These are phyloP conservation scores for Paraphaeosphaeria sporulosa DNA, from an alignment of 2,329 filamentous ascomycete genomes.

Conservation along the genomic window DNA sequence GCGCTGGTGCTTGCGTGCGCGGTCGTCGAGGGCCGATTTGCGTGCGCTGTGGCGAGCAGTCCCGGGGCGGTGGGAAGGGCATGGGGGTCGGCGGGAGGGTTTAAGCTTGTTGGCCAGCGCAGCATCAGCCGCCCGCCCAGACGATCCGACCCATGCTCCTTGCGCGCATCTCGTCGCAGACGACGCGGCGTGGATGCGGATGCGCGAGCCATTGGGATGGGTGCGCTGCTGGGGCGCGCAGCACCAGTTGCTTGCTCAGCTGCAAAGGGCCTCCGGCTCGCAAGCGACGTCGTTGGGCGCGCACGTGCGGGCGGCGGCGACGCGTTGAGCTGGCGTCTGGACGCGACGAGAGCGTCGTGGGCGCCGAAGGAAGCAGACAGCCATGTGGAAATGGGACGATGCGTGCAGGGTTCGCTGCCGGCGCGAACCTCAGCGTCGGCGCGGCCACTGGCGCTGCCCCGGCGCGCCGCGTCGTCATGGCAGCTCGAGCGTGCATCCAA, in stretches of 20 bases:
- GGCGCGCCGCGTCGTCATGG: not conserved
- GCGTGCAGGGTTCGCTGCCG: not conserved
- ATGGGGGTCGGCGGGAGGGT: conserved; percentile 29
- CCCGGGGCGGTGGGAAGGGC: conserved; percentile 33
- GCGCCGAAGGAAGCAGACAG: not conserved
- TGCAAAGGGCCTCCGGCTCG: not conserved
- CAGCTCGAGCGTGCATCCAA: not conserved
- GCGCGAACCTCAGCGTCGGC: conserved; percentile 3
- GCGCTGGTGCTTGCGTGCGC: not conserved
- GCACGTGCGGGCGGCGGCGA: not conserved
- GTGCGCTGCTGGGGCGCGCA: not conserved
- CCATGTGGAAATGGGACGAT: not conserved
- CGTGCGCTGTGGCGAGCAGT: conserved; percentile 18
- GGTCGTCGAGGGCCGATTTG: not conserved
- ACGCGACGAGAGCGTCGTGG: conserved; percentile 7
- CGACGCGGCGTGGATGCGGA: conserved; percentile 11
- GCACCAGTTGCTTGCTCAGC: not conserved
- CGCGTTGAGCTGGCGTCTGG: not conserved
- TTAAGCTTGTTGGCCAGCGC: conserved; percentile 32
- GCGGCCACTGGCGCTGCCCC: not conserved
- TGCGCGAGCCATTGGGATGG: conserved; percentile 7
- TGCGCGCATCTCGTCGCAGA: conserved; percentile 19
- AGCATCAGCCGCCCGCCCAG: conserved; percentile 25
- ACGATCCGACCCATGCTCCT: conserved; percentile 21
- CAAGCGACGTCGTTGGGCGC: conserved; percentile 8